Evolutionary conservation across 768 basidiomycete species (phyloP).

Genomic region (Chlorophyllum brunneum): DNA sequence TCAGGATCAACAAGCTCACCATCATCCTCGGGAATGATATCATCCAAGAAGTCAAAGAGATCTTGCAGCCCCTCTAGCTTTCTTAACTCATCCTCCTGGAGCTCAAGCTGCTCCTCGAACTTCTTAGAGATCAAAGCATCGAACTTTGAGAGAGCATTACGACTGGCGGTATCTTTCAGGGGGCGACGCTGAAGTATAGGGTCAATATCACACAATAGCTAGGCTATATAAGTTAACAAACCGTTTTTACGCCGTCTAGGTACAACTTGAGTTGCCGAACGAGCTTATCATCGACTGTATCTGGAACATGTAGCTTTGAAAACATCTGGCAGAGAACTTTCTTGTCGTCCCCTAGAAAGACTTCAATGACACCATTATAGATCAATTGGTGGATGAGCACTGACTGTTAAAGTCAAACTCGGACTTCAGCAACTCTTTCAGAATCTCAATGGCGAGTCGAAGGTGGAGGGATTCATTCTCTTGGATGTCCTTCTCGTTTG

Average conservation of each 20-base stretch:
- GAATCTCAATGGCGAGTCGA: constrained; percentile 54
- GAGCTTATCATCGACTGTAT: constrained; percentile 64
- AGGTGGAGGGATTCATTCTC: constrained; percentile 39
- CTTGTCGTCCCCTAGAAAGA: constrained; percentile 55
- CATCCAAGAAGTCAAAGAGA: constrained; percentile 69
- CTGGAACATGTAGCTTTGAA: constrained; percentile 64
- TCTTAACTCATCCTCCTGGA: constrained; percentile 66
- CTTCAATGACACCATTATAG: neutral
- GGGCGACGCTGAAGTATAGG: constrained; percentile 30
- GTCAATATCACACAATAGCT: neutral
- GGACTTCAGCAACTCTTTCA: constrained; percentile 26
- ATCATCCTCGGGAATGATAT: constrained; percentile 65
- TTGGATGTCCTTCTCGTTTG: constrained; percentile 12
- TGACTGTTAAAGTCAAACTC: constrained; percentile 21
- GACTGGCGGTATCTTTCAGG: constrained; percentile 51
- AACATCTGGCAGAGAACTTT: constrained; percentile 65
- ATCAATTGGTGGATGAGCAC: neutral
- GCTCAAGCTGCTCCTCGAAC: constrained; percentile 65
- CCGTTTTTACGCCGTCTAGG: constrained; percentile 53
- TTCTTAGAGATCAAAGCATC: constrained; percentile 63
- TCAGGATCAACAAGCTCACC: constrained; percentile 45
- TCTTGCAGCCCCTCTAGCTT: constrained; percentile 59
- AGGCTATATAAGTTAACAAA: constrained; percentile 26
- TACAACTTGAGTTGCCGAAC: constrained; percentile 60
- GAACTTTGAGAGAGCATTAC: constrained; percentile 73